Evolutionary conservation across 2,329 filamentous ascomycete genomes (phyloP), one percentile per base, ranked within the genome.

Genomic region (Bipolaris zeicola): DNA sequence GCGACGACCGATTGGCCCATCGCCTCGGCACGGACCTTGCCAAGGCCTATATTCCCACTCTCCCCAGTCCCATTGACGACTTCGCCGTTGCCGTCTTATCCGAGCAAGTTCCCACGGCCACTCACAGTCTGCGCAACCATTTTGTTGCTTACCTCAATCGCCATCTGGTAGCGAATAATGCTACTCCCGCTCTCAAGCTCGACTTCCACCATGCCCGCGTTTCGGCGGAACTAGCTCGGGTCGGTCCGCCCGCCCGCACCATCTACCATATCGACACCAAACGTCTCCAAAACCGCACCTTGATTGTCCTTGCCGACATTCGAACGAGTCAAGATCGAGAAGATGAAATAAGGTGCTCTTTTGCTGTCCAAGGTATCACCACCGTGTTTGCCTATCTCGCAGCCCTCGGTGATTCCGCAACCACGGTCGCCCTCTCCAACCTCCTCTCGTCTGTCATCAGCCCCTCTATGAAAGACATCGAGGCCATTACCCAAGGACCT

Each of bases 11-110:
- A 53, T 57, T 66, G 65, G 65, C 66, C 59, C 55, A 64, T 50
- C 60, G 55, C 28, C 59, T 67, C 49, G 66, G 66, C 60, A 69
- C 63, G 52, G 63, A 66, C 53, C 64, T 66, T 57, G 65, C 65
- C 63, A 64, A 63, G 57, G 63, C 65, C 39, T 67, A 66, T 55
- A 61, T 69, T 52, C 50, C 57, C 50, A 49, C 46, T 37, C 59
- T 63, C 55, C 62, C 63, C 44, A 59, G 46, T 46, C 48, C 59
- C 37, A 50, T 52, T 49, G 51, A 56, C 52, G 55, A 60, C 50
- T 38, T 67, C 28, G 63, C 62, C 13, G 59, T 69, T 63, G 66
- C 63, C 62, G 65, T 68, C 37, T 18, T 67, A 64, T 62, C 65
- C 62, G 65, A 53, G 26, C 56, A 60, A 11, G 58, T 65, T 42